phyloP scores from a whole-genome alignment of 108 stramenopile genomes.

The Cyclotella distinguenda region DNA sequence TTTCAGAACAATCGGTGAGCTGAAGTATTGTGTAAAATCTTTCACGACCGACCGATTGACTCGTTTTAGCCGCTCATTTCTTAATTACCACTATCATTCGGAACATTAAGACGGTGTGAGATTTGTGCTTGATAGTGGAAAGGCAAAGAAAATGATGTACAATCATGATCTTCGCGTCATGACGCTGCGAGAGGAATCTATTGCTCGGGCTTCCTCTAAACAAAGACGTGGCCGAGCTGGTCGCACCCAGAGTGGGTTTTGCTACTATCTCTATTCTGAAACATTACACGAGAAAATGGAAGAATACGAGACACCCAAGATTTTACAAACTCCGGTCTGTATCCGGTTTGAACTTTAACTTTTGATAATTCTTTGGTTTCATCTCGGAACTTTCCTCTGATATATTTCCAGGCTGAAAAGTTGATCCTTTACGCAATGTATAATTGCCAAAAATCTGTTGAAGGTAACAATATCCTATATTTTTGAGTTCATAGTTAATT shows the following conservation, averaged over 20 bases:
- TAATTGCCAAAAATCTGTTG: background rate
- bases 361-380: background rate
- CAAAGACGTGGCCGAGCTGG: background rate
- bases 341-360: background rate
- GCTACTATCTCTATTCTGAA: background rate
- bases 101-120: background rate
- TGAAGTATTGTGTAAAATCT: no score
- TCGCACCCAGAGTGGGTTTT: background rate
- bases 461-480: no score
- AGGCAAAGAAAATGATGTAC: constrained; percentile 5
- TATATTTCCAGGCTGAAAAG: background rate
- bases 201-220: background rate
- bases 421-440: background rate
- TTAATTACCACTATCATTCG: background rate
- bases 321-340: background rate
- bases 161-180: background rate
- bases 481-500: no score
- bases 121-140: background rate
- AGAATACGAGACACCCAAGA: constrained; percentile 1
- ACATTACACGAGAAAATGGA: background rate
- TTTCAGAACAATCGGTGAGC: no score
- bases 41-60: background rate
- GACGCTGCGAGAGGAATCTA: background rate
- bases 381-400: background rate
- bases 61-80: background rate